A percentile compares a stretch with the other conserved stretches of the same genome.
These are phyloP conservation scores for Claviceps humidiphila DNA, from an alignment of 2,329 filamentous ascomycete species.

Conservation along the genomic window DNA sequence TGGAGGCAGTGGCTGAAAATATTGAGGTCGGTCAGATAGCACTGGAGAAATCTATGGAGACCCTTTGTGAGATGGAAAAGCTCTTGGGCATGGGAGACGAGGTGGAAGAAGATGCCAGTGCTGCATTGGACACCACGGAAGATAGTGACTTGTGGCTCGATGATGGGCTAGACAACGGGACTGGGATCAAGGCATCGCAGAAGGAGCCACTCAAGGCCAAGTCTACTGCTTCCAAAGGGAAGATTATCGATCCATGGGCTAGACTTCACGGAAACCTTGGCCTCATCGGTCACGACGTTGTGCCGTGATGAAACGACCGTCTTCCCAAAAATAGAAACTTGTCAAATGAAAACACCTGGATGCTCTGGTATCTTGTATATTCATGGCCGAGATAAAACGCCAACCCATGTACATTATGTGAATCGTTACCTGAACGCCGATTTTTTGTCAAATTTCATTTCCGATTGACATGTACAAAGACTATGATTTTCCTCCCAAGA, in stretches of 20 bases:
- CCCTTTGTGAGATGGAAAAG: conserved; percentile 34
- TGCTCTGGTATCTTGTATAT: neutral
- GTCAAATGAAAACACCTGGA: neutral
- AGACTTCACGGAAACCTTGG: conserved; percentile 40
- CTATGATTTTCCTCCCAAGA: conserved; percentile 39
- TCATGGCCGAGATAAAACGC: neutral
- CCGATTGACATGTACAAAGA: neutral
- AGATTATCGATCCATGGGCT: conserved; percentile 32
- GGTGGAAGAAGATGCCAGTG: conserved; percentile 11
- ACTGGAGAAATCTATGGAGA: conserved; percentile 37
- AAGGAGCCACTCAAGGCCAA: conserved; percentile 10
- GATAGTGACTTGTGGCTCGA: conserved; percentile 23
- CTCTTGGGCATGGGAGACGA: conserved; percentile 28
- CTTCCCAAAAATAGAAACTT: neutral
- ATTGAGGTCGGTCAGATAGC: conserved; percentile 45
- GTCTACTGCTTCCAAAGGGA: conserved; percentile 4
- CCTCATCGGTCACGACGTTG: conserved; percentile 29
- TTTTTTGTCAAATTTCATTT: neutral
- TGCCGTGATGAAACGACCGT: conserved; percentile 2
- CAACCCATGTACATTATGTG: neutral
- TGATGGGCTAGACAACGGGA: conserved; percentile 12
- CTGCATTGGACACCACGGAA: conserved; percentile 12
- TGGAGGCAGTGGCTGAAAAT: conserved; percentile 45
- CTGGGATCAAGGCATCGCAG: neutral
- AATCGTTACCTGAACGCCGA: conserved; percentile 1